Percentiles rank a stretch among this genome's conserved stretches.
phyloP scores from a whole-genome alignment of 2,329 filamentous ascomycete genomes.

The Lachnellula hyalina region DNA sequence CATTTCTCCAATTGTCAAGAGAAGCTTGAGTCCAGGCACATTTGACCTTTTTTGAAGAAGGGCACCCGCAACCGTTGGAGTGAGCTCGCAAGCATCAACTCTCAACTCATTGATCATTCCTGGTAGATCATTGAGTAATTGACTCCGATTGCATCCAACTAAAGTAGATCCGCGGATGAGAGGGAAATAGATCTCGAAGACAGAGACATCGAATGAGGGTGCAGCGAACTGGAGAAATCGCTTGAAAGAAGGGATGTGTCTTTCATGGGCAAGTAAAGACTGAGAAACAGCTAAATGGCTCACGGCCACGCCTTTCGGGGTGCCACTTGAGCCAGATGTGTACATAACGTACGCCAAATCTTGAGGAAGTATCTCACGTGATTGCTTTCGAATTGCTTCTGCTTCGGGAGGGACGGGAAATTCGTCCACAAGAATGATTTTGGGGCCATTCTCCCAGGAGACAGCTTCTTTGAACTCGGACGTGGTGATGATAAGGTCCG shows the following conservation, averaged over 20 bases:
- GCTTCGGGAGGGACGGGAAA: constrained; percentile 18
- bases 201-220: constrained; percentile 88
- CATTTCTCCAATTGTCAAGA: constrained; percentile 93
- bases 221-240: constrained; percentile 89
- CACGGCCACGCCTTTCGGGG: constrained; percentile 80
- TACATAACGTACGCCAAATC: constrained; percentile 84
- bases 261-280: constrained; percentile 74
- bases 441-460: constrained; percentile 32
- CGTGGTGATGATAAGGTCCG: constrained; percentile 62
- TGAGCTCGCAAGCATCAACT: constrained; percentile 82
- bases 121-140: constrained; percentile 72
- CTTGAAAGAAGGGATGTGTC: constrained; percentile 67
- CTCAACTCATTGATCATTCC: constrained; percentile 57
- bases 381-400: background rate
- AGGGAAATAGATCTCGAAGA: constrained; percentile 93
- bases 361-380: constrained; percentile 12
- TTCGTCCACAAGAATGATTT: constrained; percentile 38
- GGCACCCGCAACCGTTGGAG: constrained; percentile 79
- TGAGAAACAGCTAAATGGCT: constrained; percentile 78
- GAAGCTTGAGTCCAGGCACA: constrained; percentile 62
- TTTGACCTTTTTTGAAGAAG: constrained; percentile 62
- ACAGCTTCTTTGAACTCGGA: constrained; percentile 39
- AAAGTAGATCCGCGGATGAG: constrained; percentile 69
- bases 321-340: constrained; percentile 84
- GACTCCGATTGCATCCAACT: constrained; percentile 61